These are phyloP conservation scores for Triglochin maritima DNA, from an alignment of 106 monocot species.

Conservation along the genomic window DNA sequence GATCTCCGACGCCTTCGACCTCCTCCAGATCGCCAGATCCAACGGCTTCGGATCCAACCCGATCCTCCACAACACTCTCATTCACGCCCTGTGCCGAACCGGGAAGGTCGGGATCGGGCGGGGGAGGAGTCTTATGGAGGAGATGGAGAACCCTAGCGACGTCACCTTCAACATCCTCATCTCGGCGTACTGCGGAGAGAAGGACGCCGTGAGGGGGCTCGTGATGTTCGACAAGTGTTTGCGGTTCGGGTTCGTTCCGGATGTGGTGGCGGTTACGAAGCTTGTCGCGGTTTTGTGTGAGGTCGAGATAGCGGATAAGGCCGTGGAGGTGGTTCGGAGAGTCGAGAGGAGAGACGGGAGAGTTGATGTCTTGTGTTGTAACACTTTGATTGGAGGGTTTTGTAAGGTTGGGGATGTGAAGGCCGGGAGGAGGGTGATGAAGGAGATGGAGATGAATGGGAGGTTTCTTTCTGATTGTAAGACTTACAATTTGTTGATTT, in stretches of 20 bases:
- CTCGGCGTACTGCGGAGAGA: conserved; percentile 50
- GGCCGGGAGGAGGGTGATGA: conserved; percentile 34
- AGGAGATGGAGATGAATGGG: conserved; percentile 70
- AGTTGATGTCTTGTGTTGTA: conserved; percentile 50
- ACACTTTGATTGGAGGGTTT: conserved; percentile 55
- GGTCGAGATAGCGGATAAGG: conserved; percentile 36
- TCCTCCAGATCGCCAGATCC: conserved; percentile 33
- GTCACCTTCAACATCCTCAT: conserved; percentile 67
- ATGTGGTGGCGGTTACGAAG: conserved; percentile 55
- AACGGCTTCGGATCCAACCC: conserved; percentile 26
- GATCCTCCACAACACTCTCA: conserved; percentile 56
- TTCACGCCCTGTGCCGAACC: conserved; percentile 49
- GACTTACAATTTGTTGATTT: conserved; percentile 51
- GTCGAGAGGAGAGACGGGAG: conserved; percentile 47
- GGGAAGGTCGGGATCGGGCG: conserved; percentile 55
- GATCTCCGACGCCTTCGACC: conserved; percentile 58
- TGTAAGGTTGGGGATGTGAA: conserved; percentile 36
- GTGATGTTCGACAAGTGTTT: conserved; percentile 73
- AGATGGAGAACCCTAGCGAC: conserved; percentile 37
- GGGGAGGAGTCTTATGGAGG: conserved; percentile 47
- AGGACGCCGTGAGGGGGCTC: conserved; percentile 39
- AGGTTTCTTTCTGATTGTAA: conserved; percentile 41
- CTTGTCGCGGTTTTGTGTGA: conserved; percentile 39
- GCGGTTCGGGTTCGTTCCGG: conserved; percentile 43
- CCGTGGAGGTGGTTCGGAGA: conserved; percentile 46